phyloP scores from a whole-genome alignment of 208 protist genomes.

The Trypanosoma theileri region DNA sequence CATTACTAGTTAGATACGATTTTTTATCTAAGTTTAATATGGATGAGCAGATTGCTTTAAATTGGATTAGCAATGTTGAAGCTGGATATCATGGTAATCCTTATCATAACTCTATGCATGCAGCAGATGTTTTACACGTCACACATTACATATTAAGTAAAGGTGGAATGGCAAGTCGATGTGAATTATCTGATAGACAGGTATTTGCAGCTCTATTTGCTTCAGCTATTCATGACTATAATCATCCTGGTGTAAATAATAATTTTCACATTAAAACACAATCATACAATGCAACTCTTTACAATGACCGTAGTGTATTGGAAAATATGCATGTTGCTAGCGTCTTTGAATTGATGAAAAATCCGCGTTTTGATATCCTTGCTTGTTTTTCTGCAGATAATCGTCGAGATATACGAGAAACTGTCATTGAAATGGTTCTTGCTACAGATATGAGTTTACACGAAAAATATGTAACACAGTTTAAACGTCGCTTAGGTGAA shows the following conservation, averaged over 20 bases:
- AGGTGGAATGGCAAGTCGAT: constrained; percentile 72
- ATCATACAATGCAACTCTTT: constrained; percentile 87
- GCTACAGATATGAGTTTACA: constrained; percentile 95
- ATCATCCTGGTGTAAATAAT: constrained; percentile 96
- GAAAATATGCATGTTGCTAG: constrained; percentile 93
- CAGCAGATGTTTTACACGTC: constrained; percentile 89
- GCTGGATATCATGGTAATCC: constrained; percentile 91
- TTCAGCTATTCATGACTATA: constrained; percentile 95
- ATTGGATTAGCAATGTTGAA: constrained; percentile 89
- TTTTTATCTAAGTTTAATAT: constrained; percentile 91
- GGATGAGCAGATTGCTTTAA: constrained; percentile 85
- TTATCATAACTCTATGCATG: constrained; percentile 94
- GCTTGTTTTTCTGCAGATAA: constrained; percentile 73
- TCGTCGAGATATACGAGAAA: constrained; percentile 82
- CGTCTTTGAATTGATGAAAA: constrained; percentile 92
- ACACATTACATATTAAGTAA: constrained; percentile 83
- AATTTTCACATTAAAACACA: constrained; percentile 90
- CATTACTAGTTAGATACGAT: constrained; percentile 81
- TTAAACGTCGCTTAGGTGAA: constrained; percentile 72
- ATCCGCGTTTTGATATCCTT: constrained; percentile 83
- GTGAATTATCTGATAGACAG: constrained; percentile 77
- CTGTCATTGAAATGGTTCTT: constrained; percentile 91
- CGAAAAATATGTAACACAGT: constrained; percentile 72
- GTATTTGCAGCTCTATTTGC: constrained; percentile 89
- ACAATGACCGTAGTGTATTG: constrained; percentile 96